phyloP scores from a whole-genome alignment of 331 rosid genomes.

The Spiraea crenata region DNA sequence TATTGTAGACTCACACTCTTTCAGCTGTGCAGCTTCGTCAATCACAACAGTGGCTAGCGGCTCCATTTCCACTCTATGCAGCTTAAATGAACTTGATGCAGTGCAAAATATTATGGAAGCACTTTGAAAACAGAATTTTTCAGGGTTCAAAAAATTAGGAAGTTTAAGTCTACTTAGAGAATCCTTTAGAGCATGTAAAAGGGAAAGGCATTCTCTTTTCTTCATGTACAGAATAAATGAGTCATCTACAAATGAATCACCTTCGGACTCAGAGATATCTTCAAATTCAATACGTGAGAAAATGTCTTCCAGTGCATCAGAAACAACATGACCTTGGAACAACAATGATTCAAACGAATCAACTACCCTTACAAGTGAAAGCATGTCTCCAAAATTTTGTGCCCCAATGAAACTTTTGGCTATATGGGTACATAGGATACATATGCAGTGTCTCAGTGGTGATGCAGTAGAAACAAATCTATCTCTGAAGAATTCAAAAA shows the following conservation, averaged over 20 bases:
- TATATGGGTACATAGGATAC: conserved; percentile 48
- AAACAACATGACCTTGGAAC: conserved; percentile 29
- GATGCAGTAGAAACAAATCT: conserved; percentile 33
- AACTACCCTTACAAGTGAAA: conserved; percentile 24
- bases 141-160: conserved; percentile 25
- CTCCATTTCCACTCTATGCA: conserved; percentile 34
- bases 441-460: conserved; percentile 36
- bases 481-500: conserved; percentile 50
- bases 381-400: conserved; percentile 30
- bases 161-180: conserved; percentile 40
- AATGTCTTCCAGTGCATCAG: conserved; percentile 40
- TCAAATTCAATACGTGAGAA: conserved; percentile 30
- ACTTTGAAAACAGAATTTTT: conserved; percentile 51
- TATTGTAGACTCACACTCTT: conserved; percentile 63
- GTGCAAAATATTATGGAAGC: conserved; percentile 70
- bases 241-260: not conserved
- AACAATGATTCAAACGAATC: conserved; percentile 37
- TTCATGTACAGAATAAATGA: conserved; percentile 15
- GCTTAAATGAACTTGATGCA: conserved; percentile 57
- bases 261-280: conserved; percentile 3
- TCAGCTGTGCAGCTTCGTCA: conserved; percentile 75
- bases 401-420: conserved; percentile 39
- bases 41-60: conserved; percentile 49
- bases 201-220: conserved; percentile 44
- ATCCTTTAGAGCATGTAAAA: conserved; percentile 35